Conservation (phyloP, 305 asterid genomes). For the Salvia sclarea region DNA sequence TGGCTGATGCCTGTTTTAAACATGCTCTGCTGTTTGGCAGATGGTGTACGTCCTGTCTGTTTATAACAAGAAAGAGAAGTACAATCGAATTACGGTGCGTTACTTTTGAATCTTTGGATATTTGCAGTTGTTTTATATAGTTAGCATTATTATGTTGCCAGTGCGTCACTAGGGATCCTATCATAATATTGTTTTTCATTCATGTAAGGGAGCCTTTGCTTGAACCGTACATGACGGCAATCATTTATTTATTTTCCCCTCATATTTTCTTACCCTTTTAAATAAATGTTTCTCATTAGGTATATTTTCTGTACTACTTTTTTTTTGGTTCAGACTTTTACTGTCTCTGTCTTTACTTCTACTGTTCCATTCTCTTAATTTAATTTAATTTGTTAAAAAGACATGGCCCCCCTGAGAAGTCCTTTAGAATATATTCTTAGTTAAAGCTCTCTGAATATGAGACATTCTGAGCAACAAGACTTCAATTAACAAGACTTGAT, state of each 20-base stretch:
- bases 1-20: slow-evolving; percentile 29
- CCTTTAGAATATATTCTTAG: slow-evolving; percentile 23
- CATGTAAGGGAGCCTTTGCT: slow-evolving; percentile 28
- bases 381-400: slow-evolving; percentile 14
- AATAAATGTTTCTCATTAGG: slow-evolving; percentile 14
- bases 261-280: slow-evolving; percentile 15
- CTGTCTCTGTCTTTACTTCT: slow-evolving; percentile 8
- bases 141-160: slow-evolving; percentile 15
- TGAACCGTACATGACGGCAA: slow-evolving; percentile 15
- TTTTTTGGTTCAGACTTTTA: slow-evolving; percentile 8
- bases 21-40: slow-evolving; percentile 51
- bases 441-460: slow-evolving; percentile 10
- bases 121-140: slow-evolving; percentile 16
- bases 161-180: slow-evolving; percentile 26
- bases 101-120: slow-evolving; percentile 28
- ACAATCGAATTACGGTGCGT: slow-evolving; percentile 82
- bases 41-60: slow-evolving; percentile 95
- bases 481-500: slow-evolving; percentile 5
- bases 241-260: slow-evolving; percentile 15
- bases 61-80: slow-evolving; percentile 91
- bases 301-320: background rate
- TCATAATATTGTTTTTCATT: slow-evolving; percentile 14
- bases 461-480: background rate
- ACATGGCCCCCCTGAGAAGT: slow-evolving; percentile 13
- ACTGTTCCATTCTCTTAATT: slow-evolving; percentile 8